Evolutionary conservation across 2,329 filamentous ascomycete species (phyloP), one percentile per base, ranked within the genome.

Genomic region (Ophiostoma australiae): DNA sequence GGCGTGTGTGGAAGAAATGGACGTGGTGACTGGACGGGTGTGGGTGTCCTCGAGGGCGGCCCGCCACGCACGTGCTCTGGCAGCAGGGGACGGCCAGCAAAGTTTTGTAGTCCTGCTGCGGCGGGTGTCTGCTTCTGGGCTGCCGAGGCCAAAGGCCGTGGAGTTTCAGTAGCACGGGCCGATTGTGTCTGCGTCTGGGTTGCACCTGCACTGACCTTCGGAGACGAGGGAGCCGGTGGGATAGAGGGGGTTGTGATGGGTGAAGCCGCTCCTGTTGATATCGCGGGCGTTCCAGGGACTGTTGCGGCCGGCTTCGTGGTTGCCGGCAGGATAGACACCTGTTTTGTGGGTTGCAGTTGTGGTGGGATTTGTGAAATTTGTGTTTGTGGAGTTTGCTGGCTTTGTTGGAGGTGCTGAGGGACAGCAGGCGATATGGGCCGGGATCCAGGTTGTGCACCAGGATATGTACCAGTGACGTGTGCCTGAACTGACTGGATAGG

Each of bases 1-100:
- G 72, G 72, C 10, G 72, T 74, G 13, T 72, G 73, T 0, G 72
- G 73, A 1, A 70, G 48, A 4, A 31, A 11, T 2, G 72, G 72
- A 1, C 72, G 72, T 0, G 72, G 70, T 3, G 74, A 73, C 31
- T 72, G 73, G 1, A 69, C 33, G 1, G 74, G 71, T 0, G 74
- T 73, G 0, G 74, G 67, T n/a, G 73, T 72, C 4, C 63, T n/a
- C 7, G 72, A 73, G 0, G 66, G 61, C 1, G 71, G 67, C 2
- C 71, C 69, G 4, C 72, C 68, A 10, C 63, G 71, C 4, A 71
- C 70, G 37, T 72, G 71, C 5, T 74, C 72, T 3, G 71, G 72
- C n/a, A 74, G 33, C 1, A 70, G 35, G 0, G 72, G 71, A 0
- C 71, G 73, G 1, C 68, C 65, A 13, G 69, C 5, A 31, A 31